Evolutionary conservation across 202 grass and related monocot species (phyloP).

Genomic region (Setaria viridis): DNA sequence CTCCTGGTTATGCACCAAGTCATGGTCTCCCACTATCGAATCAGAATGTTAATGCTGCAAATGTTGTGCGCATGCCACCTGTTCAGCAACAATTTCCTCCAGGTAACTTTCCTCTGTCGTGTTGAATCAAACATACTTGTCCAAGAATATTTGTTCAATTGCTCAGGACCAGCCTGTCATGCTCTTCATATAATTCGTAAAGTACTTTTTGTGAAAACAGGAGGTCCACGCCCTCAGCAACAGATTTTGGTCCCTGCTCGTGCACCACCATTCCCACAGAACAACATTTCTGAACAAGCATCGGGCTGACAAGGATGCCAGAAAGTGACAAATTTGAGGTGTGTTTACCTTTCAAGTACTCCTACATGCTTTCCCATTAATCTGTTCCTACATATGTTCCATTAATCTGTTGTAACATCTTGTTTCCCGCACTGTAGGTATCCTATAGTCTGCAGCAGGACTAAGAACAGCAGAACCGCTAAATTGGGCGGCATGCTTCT

Average conservation of each 20-base stretch:
- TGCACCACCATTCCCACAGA: conserved; percentile 58
- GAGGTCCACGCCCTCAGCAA: conserved; percentile 56
- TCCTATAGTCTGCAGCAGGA: conserved; percentile 78
- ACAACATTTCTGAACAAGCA: conserved; percentile 64
- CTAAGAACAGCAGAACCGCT: conserved; percentile 72
- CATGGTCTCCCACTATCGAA: conserved; percentile 62
- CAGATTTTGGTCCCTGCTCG: conserved; percentile 64
- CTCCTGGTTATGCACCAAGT: conserved; percentile 66
- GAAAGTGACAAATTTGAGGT: conserved; percentile 57
- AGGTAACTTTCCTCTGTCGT: conserved; percentile 50
- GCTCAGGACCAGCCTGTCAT: background rate
- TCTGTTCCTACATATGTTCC: background rate
- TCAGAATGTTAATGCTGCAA: conserved; percentile 60
- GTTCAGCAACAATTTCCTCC: conserved; percentile 66
- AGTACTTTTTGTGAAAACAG: conserved; percentile 42
- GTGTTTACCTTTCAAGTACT: background rate
- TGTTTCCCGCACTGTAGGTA: conserved; percentile 42
- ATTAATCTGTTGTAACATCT: conserved; percentile 11
- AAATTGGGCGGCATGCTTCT: conserved; percentile 72
- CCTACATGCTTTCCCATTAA: background rate
- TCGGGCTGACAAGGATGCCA: conserved; percentile 54
- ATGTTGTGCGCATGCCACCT: conserved; percentile 43
- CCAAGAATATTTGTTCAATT: conserved; percentile 3
- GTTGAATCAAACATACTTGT: conserved; percentile 5
- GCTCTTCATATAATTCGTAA: background rate